Base-by-base conservation (phyloP, 257 asterid genomes). In the Scutellaria barbata region DNA sequence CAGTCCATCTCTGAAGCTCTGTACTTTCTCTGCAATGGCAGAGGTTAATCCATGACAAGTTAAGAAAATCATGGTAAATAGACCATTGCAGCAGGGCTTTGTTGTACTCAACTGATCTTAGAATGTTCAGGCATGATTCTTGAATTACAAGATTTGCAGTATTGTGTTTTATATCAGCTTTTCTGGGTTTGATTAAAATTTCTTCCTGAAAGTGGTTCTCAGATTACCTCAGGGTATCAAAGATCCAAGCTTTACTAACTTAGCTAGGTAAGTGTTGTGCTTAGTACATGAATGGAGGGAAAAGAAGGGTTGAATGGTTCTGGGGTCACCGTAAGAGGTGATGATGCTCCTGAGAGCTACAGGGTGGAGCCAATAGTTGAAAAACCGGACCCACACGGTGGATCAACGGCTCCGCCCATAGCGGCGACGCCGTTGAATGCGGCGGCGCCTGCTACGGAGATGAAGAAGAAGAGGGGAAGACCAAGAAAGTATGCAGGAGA, bases 391-490 rank as follows among this genome's bases (percentile, higher is more conserved):
- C 85, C 80, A 57, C 41, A 56, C 12, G 72, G 77, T 66, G 93
- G 90, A 86, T 83, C 95, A 81, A 54, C 80, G 14, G 85, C 77
- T 43, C 83, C 82, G 48, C 79, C 81, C 4, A 20, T 81, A 14
- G 74, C 86, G 52, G 81, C 79, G 8, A 61, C 72, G 12, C 82
- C 85, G 64, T 37, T 55, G 12, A 82, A 66, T 61, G 81, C 40
- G 35, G 85, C 81, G 3, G 72, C 84, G 42, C 72, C 83, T 1
- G 35, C 82, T 22, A 2, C 86, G 53, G 96, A 81, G 16, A 66
- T 35, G 69, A 89, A 83, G 85, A 95, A 92, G 88, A 95, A 82
- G 57, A 86, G 96, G 81, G 98, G 99, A 9, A 84, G 98, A 76
- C 97, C 99, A 5, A 85, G 94, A 74, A 92, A 89, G 82, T 91